These are phyloP conservation scores for Trichoderma harzianum DNA, from an alignment of 2,329 filamentous ascomycete genomes.

Conservation along the genomic window DNA sequence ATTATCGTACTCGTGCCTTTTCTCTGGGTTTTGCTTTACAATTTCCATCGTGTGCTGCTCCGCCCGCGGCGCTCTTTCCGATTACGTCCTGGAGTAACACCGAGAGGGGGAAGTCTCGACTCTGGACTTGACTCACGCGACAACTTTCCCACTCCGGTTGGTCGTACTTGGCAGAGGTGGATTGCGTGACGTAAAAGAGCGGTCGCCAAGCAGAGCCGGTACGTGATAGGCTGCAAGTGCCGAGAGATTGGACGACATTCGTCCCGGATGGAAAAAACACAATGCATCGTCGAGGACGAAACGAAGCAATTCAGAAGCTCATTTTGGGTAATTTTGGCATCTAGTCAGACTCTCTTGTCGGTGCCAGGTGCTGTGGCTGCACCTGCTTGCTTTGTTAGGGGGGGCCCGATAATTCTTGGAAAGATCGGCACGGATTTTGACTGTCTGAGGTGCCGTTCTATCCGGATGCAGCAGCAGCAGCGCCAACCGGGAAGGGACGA, in stretches of 20 bases:
- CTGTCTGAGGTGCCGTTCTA: constrained; percentile 15
- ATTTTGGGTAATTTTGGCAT: not conserved
- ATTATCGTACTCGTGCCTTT: not conserved
- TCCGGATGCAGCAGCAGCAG: constrained; percentile 16
- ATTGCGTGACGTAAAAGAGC: constrained; percentile 5
- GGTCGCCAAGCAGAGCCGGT: constrained; percentile 5
- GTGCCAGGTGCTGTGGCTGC: not conserved
- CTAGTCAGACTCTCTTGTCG: not conserved
- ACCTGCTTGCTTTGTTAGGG: not conserved
- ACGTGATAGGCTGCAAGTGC: constrained; percentile 6
- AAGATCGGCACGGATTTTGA: constrained; percentile 11
- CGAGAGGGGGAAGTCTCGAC: not conserved
- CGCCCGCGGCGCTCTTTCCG: constrained; percentile 2
- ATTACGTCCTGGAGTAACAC: not conserved
- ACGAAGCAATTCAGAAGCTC: not conserved
- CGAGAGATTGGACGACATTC: not conserved
- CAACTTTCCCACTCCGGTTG: constrained; percentile 19
- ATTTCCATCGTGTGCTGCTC: not conserved
- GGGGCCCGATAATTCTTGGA: not conserved
- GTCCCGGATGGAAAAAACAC: not conserved
- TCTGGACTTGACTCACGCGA: constrained; percentile 21
- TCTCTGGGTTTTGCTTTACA: not conserved
- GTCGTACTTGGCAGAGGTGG: constrained; percentile 4
- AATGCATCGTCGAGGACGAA: not conserved
- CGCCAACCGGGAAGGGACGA: constrained; percentile 6